These are phyloP conservation scores for Fusarium albidum DNA, from an alignment of 2,329 filamentous ascomycete species.

Conservation along the genomic window DNA sequence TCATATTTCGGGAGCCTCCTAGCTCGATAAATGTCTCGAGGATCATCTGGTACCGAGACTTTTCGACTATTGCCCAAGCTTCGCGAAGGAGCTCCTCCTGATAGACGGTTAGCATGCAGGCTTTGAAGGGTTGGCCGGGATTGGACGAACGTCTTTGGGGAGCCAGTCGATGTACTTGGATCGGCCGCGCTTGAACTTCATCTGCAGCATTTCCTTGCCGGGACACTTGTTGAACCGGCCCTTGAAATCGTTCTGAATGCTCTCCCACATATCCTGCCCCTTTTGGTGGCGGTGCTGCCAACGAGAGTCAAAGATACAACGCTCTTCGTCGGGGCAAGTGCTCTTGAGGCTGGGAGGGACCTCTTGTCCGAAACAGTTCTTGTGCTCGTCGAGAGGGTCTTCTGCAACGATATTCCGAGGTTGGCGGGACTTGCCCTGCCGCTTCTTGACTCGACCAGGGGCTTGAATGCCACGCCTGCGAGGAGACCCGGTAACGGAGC, in stretches of 20 bases:
- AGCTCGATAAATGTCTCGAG: conserved; percentile 56
- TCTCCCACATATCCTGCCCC: conserved; percentile 67
- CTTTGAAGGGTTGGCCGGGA: background rate
- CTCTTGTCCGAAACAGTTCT: conserved; percentile 47
- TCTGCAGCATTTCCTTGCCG: conserved; percentile 62
- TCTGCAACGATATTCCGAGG: conserved; percentile 19
- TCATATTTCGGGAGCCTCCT: conserved; percentile 57
- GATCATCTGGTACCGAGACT: conserved; percentile 53
- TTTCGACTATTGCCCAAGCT: conserved; percentile 52
- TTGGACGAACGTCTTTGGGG: conserved; percentile 55
- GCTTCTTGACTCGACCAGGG: conserved; percentile 41
- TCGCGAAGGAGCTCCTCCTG: conserved; percentile 52
- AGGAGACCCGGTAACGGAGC: conserved; percentile 40
- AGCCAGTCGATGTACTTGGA: conserved; percentile 60
- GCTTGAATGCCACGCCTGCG: conserved; percentile 37
- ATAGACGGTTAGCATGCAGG: conserved; percentile 12
- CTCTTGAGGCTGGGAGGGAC: conserved; percentile 51
- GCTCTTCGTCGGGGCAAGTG: conserved; percentile 57
- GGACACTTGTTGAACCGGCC: conserved; percentile 46
- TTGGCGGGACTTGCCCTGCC: conserved; percentile 26
- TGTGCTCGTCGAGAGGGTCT: conserved; percentile 43
- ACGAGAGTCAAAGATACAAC: conserved; percentile 59
- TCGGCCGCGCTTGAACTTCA: conserved; percentile 62
- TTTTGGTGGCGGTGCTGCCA: conserved; percentile 55
- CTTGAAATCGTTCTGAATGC: conserved; percentile 56